Conservation (phyloP, 108 stramenopile genomes). For the Cyclotella choctawhatcheeana region DNA sequence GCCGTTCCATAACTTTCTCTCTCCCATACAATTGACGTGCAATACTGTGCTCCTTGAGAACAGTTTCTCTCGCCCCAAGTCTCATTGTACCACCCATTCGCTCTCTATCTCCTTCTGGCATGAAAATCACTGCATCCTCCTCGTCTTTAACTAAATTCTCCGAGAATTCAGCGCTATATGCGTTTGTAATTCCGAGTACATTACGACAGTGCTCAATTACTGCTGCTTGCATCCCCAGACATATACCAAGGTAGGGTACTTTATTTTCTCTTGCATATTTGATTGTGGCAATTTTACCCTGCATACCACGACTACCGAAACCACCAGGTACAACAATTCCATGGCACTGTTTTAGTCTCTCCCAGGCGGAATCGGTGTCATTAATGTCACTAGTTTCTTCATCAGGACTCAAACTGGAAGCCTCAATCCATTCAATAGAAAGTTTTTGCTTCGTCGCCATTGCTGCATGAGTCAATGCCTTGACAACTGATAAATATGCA, state of each 20-base stretch:
- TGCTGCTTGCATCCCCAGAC: slow-evolving; percentile 84
- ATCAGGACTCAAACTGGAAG: slow-evolving; percentile 36
- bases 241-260: slow-evolving; percentile 78
- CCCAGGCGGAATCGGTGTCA: slow-evolving; percentile 74
- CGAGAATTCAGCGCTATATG: slow-evolving; percentile 80
- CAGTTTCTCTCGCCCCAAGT: slow-evolving; percentile 53
- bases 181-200: slow-evolving; percentile 63
- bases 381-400: slow-evolving; percentile 50
- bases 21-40: slow-evolving; percentile 47
- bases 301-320: slow-evolving; percentile 82
- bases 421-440: slow-evolving; percentile 73
- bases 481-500: slow-evolving; percentile 75
- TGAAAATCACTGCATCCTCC: slow-evolving; percentile 79
- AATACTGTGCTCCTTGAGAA: slow-evolving; percentile 41
- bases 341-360: slow-evolving; percentile 69
- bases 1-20: slow-evolving; percentile 55
- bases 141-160: slow-evolving; percentile 46
- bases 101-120: slow-evolving; percentile 76
- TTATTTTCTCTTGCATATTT: slow-evolving; percentile 65
- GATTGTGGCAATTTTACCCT: slow-evolving; percentile 80
- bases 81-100: slow-evolving; percentile 60
- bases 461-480: slow-evolving; percentile 85
- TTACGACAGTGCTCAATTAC: slow-evolving; percentile 84
- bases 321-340: slow-evolving; percentile 97
- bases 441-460: slow-evolving; percentile 68